phyloP scores from a whole-genome alignment of 1,284 basidiomycete species.

The Cerrena zonata region DNA sequence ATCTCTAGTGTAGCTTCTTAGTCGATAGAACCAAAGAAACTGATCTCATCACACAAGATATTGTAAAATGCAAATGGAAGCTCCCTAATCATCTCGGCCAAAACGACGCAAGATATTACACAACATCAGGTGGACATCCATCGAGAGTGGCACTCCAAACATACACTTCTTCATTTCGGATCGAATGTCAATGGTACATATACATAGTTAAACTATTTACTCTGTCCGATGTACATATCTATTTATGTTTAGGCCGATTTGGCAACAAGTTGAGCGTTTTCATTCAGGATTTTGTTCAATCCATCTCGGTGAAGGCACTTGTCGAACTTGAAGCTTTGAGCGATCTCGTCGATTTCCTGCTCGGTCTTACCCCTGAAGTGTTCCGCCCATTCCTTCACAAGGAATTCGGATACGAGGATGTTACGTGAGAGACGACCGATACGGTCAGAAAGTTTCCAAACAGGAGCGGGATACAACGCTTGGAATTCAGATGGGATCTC shows the following conservation, averaged over 20 bases:
- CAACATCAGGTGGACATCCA: not conserved
- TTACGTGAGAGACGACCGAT: constrained; percentile 53
- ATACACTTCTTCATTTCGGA: not conserved
- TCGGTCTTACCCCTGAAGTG: constrained; percentile 51
- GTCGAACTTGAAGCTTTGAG: constrained; percentile 56
- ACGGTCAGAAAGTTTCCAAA: constrained; percentile 42
- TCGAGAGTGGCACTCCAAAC: not conserved
- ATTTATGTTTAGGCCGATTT: not conserved
- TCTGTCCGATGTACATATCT: not conserved
- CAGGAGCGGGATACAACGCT: constrained; percentile 45
- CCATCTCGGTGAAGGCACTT: constrained; percentile 47
- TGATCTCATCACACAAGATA: no score
- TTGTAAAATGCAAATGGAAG: no score
- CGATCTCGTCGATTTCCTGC: constrained; percentile 55
- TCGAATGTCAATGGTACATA: not conserved
- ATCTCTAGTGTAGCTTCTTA: no score
- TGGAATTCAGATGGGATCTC: constrained; percentile 37
- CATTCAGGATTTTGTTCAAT: constrained; percentile 43
- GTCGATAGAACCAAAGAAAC: no score
- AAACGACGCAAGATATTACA: not conserved
- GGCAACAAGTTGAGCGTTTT: constrained; percentile 22
- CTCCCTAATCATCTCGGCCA: not conserved
- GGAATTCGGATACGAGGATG: constrained; percentile 59
- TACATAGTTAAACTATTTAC: not conserved
- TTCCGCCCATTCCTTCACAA: constrained; percentile 62